Evolutionary conservation across 1,284 basidiomycete genomes (phyloP).

Genomic region (Marasmius tenuissimus): DNA sequence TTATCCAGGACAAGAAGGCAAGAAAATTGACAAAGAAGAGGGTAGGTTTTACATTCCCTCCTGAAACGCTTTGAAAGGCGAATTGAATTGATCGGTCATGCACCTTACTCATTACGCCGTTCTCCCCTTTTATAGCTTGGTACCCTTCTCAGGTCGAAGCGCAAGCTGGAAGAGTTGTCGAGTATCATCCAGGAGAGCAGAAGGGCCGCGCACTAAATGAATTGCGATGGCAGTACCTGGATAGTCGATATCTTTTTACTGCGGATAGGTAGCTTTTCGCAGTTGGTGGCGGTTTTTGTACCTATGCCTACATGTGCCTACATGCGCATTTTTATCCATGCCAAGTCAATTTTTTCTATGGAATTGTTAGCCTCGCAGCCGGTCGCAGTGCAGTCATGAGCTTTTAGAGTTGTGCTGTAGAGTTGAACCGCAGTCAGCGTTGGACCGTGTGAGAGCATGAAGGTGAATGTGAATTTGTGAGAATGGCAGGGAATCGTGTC

Average conservation of each 20-base stretch:
- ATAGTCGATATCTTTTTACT: constrained; percentile 31
- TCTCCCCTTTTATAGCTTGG: constrained; percentile 67
- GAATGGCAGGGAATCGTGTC: too few species aligned
- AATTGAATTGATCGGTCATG: not conserved
- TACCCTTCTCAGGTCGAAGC: constrained; percentile 93
- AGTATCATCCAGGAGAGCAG: constrained; percentile 90
- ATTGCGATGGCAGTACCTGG: constrained; percentile 22
- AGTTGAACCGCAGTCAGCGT: too few species aligned
- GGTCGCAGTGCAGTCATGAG: too few species aligned
- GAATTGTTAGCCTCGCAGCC: too few species aligned
- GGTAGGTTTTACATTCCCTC: constrained; percentile 51
- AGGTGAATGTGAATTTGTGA: too few species aligned
- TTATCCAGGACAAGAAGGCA: constrained; percentile 89
- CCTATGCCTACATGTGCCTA: too few species aligned
- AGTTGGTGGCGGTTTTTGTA: too few species aligned
- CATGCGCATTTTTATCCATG: too few species aligned
- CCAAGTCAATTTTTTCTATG: too few species aligned
- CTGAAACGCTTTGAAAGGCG: not conserved
- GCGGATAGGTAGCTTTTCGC: too few species aligned
- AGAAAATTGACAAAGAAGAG: constrained; percentile 98
- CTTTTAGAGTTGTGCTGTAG: too few species aligned
- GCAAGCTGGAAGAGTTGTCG: constrained; percentile 94
- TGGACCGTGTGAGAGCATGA: too few species aligned
- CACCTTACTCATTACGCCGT: constrained; percentile 5
- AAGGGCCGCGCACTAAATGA: constrained; percentile 64